Evolutionary conservation across 148 eudicot species (phyloP).

Genomic region (Rhododendron ferrugineum): DNA sequence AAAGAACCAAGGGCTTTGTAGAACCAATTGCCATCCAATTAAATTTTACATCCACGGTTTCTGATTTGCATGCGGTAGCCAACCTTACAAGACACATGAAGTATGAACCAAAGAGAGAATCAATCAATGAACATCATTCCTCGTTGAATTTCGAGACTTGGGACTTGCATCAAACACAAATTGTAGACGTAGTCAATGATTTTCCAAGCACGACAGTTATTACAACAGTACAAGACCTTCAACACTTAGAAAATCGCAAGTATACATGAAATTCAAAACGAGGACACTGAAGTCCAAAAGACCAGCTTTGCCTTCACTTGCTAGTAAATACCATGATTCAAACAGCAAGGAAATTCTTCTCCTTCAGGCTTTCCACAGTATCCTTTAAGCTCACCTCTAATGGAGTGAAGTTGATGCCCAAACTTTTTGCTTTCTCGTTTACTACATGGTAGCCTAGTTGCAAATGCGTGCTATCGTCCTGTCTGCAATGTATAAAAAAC

Average conservation of each 20-base stretch:
- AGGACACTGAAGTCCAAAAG: neutral
- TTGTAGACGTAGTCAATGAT: neutral
- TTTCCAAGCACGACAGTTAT: neutral
- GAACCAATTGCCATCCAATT: no score
- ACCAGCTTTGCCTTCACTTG: neutral
- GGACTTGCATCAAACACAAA: neutral
- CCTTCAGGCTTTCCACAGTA: slow-evolving; percentile 27
- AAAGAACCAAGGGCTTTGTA: no score
- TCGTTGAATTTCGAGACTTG: neutral
- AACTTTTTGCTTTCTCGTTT: slow-evolving; percentile 21
- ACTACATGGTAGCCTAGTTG: slow-evolving; percentile 9
- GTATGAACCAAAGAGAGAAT: neutral
- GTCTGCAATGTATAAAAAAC: slow-evolving; percentile 12
- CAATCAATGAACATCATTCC: neutral
- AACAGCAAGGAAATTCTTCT: slow-evolving; percentile 12
- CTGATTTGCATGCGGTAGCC: neutral
- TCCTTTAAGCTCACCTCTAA: slow-evolving; percentile 20
- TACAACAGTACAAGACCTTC: neutral
- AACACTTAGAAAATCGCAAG: neutral
- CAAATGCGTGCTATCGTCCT: slow-evolving; percentile 19
- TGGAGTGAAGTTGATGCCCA: slow-evolving; percentile 25
- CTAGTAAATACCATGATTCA: neutral
- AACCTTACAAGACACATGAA: neutral
- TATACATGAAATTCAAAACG: neutral
- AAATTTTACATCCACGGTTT: no score